Percentiles rank a stretch among this genome's conserved stretches.
Evolutionary conservation across 2,329 filamentous ascomycete species (phyloP).

Genomic region (Talaromyces sp.): DNA sequence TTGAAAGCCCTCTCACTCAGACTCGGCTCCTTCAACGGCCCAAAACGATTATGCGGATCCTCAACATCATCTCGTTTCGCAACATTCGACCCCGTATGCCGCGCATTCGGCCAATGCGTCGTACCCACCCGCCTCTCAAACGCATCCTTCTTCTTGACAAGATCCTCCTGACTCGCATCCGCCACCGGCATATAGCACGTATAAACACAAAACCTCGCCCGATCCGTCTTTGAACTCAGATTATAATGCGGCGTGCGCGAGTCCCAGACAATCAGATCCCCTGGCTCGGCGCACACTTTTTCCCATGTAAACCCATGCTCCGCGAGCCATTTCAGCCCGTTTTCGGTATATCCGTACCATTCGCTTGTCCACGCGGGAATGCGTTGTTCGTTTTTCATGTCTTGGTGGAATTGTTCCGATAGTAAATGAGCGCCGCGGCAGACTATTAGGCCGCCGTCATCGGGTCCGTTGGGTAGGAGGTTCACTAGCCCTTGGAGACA

Average conservation of each 20-base stretch:
- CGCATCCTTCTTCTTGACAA: constrained; percentile 28
- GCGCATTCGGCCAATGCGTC: constrained; percentile 5
- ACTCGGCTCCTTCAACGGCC: constrained; percentile 35
- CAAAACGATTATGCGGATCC: constrained; percentile 28
- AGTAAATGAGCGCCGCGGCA: constrained; percentile 36
- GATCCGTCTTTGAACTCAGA: constrained; percentile 27
- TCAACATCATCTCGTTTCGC: constrained; percentile 17
- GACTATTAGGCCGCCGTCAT: constrained; percentile 43
- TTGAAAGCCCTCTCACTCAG: constrained; percentile 27
- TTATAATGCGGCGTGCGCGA: constrained; percentile 45
- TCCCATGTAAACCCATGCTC: constrained; percentile 31
- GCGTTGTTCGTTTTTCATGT: constrained; percentile 14
- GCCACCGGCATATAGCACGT: constrained; percentile 30
- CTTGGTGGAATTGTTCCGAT: constrained; percentile 38
- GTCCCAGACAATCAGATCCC: constrained; percentile 45
- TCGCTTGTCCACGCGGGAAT: constrained; percentile 18
- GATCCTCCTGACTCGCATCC: constrained; percentile 29
- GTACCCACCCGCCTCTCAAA: constrained; percentile 24
- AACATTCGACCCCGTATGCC: not conserved
- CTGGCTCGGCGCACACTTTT: constrained; percentile 39
- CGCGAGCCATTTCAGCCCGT: constrained; percentile 40
- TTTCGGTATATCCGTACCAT: constrained; percentile 38
- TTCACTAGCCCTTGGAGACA: constrained; percentile 41
- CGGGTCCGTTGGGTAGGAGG: constrained; percentile 35
- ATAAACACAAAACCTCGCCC: constrained; percentile 33